Base-by-base conservation (phyloP, 768 basidiomycete species). In the Dentipellis fragilis region DNA sequence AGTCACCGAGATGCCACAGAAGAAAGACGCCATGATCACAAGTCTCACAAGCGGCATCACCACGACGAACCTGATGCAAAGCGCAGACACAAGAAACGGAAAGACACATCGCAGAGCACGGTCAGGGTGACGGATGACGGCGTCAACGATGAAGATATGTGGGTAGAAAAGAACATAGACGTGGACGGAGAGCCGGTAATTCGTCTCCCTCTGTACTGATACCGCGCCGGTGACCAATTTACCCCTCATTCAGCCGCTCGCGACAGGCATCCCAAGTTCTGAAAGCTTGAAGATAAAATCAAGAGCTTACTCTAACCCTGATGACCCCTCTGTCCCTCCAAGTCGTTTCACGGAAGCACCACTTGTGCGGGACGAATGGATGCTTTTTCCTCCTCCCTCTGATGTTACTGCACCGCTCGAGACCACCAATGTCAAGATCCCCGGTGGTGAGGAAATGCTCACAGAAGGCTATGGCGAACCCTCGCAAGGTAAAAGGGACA, bases 121-220 rank as follows among this genome's bases (percentile, higher is more conserved):
- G 68, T 85, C 23, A 65, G 67, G 8, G 73, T 81, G 36, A 73
- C 79, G 0, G 90, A 90, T 65, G 88, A 92, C 62, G 86, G 93
- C 64, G 75, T 78, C 14, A 73, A 81, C 58, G 84, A 83, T 65
- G 82, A 84, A 16, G 84, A 84, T 54, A 79, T 90, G 72, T 93
- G 92, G 92, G 78, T 84, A 21, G 93, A 93, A 73, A 91, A 89
- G 74, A 89, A 89, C 62, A 82, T 91, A 38, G 83, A 84, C 64
- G 79, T 83, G 72, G 85, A 85, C 52, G 84, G 86, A 16, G 85
- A 88, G 68, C 74, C 76, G 65, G 88, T 90, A 66, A 62, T 82
- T 76, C 7, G 52, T 21, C 39, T 46, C 50, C 29, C 37, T 56
- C 46, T 48, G 56, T 50, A 49, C 58, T 37, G 55, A 54, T 35